Evolutionary conservation across 176 grass and related monocot genomes (phyloP), one percentile per base, ranked within the genome.

Genomic region (Musa troglodytarum): DNA sequence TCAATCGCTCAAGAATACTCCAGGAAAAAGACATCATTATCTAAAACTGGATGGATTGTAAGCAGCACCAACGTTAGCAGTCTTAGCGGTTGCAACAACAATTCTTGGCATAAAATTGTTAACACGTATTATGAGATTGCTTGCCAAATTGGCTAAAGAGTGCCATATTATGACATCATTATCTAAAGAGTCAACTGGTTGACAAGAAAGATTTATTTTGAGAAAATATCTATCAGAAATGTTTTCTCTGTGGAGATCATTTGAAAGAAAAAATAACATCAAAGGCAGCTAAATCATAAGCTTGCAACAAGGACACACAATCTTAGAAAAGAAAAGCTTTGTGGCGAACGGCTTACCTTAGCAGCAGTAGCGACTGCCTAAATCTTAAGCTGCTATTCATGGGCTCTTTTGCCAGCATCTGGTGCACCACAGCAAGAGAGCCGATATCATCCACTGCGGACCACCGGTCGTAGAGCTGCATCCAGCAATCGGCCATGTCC

Each of bases 401-500:
- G 5, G 95, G 84, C 26, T 98, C 95, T 82, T 89, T 94, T 26
- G 73, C 53, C 61, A 93, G 82, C 26, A 68, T 96, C 83, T 92
- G 85, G n/a, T 92, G 93, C 7, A 97, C 93, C 43, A 97, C 90
- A 9, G 90, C 87, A 0, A 97, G 83, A 11, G 93, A 97, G 16
- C 90, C 90, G 2, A 90, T 88, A 78, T 97, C 93, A 63, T 97
- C 93, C 34, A 97, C 93, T 11, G 84, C 79, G 0, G 93, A 97
- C 93, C 93, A 97, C 52, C 93, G 75, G 21, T 93, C 93, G n/a
- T 93, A 97, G n/a, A 97, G 88, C 86, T 85, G 88, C 93, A 97
- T 88, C 93, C 93, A 97, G 77, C 93, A 97, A 74, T 97, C 95
- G 0, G 90, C 95, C 95, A 91, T 91, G 77, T 98, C 90, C 95